These are phyloP conservation scores for Lasiosphaeria ovina DNA, from an alignment of 495 filamentous ascomycete genomes.

Conservation along the genomic window DNA sequence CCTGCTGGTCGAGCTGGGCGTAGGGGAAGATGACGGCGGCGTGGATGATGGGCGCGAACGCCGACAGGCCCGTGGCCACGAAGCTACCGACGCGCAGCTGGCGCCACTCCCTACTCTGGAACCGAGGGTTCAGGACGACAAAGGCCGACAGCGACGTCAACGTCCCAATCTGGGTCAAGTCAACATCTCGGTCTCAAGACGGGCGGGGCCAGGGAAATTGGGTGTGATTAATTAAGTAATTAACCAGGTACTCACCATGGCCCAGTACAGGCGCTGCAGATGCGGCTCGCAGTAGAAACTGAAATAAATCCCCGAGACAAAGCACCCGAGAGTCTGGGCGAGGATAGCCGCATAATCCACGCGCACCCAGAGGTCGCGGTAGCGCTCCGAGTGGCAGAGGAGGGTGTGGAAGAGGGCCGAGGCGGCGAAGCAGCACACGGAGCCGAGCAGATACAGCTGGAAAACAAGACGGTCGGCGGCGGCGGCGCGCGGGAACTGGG, in stretches of 20 bases:
- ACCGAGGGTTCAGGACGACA: slow-evolving; percentile 61
- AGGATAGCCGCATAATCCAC: slow-evolving; percentile 52
- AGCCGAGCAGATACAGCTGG: slow-evolving; percentile 39
- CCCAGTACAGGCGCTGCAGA: slow-evolving; percentile 64
- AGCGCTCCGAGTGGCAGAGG: slow-evolving; percentile 46
- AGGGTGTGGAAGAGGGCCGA: slow-evolving; percentile 48
- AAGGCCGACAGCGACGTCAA: slow-evolving; percentile 61
- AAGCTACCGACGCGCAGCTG: slow-evolving; percentile 77
- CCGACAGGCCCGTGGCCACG: slow-evolving; percentile 75
- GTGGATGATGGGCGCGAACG: slow-evolving; percentile 34
- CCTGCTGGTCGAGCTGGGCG: slow-evolving; percentile 21
- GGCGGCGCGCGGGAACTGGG: slow-evolving; percentile 31
- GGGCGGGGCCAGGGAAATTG: too few relatives aligned
- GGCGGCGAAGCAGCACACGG: slow-evolving; percentile 39
- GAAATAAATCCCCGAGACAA: slow-evolving; percentile 51
- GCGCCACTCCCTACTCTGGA: slow-evolving; percentile 68
- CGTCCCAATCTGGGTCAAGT: slow-evolving; percentile 56
- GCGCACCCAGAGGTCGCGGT: slow-evolving; percentile 42
- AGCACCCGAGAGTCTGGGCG: slow-evolving; percentile 44
- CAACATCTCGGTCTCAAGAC: neutral
- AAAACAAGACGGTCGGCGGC: slow-evolving; percentile 40
- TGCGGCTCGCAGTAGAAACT: slow-evolving; percentile 48
- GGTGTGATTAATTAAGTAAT: too few relatives aligned
- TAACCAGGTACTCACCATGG: slow-evolving; percentile 51
- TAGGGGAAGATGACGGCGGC: slow-evolving; percentile 22